Base-by-base conservation (phyloP, 2,329 filamentous ascomycete species). In the Colletotrichum costaricense region DNA sequence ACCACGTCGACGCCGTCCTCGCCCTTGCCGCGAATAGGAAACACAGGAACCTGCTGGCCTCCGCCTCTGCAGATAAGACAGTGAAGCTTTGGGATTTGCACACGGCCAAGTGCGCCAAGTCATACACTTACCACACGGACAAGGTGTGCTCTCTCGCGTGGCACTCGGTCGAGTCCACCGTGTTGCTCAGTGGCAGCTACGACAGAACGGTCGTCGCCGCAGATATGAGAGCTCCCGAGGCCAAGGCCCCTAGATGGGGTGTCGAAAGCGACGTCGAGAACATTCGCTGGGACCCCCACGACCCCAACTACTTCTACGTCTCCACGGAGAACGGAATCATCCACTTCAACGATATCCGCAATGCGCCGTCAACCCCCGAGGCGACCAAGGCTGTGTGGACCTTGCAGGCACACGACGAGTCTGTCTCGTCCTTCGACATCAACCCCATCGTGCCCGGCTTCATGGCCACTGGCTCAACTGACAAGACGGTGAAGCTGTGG, bases 1-100 rank as follows among this genome's bases (percentile, higher is more conserved):
- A 96, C 85, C 97, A 99, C 83, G 95, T 98, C 71, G 97, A 98
- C 82, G 94, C 97, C 1, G 93, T 99, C 33, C 90, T 99, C 56
- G 93, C 96, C 5, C 91, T 99, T 56, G 93, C 97, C 3, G 95
- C 95, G 63, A 99, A 99, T 86, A 90, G 95, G 79, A 93, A 95
- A 80, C 96, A 99, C 85, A 92, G 95, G 76, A 98, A 98, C 82
- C 89, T 99, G 71, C 90, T 99, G 58, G 97, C 97, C 14, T 98
- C 96, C 0, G 95, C 94, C 2, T 99, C 97, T 1, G 97, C 97
- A 24, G 97, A 99, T 86, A 95, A 95, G 86, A 99, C 97, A 3
- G 92, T 98, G 80, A 99, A 99, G 87, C 90, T 99, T 24, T 99
- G 97, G 97, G 97, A 99, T 82, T 87, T 99, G 75, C 94, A 95